Base-by-base conservation (phyloP, 371 early-diverging fungal genomes). In the Syncephalastrum racemosum region DNA sequence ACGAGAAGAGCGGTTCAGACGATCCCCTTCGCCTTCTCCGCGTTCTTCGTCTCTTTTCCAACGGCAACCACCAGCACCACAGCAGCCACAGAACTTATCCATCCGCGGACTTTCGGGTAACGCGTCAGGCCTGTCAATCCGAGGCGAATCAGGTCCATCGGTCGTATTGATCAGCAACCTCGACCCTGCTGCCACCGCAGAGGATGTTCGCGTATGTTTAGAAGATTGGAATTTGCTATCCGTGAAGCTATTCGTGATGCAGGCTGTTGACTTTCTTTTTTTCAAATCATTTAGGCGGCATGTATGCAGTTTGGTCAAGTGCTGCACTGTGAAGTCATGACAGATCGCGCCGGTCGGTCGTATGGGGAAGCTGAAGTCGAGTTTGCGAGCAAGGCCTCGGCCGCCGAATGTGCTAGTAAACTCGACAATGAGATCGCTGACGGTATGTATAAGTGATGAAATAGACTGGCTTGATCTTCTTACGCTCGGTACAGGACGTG, bases 141-240 rank as follows among this genome's bases (percentile, higher is more conserved):
- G 71, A 44, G 84, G 80, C 14, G 78, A 77, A 58, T 67, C 72
- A 16, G 83, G 82, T 0, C 82, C 83, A 0, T 74, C 73, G 14
- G 71, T 62, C 20, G 75, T 85, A 19, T 66, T 82, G 50, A 71
- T 85, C 48, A 73, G 77, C n/a, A 82, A 82, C 43, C 64, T 85
- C 49, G 82, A 85, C 58, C 76, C 72, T 25, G 75, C 63, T 20
- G 70, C 82, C 0, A 85, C 76, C 51, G 72, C 81, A 4, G 82
- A 82, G 8, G 85, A 85, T 66, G 77, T 85, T 10, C 73, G 68
- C 64, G 85, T 79, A 79, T 62, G 58, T 47, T n/a, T n/a, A n/a
- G n/a, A n/a, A n/a, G n/a, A n/a, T n/a, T n/a, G n/a, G n/a, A n/a
- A n/a, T n/a, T n/a, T n/a, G n/a, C n/a, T n/a, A n/a, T n/a, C n/a